phyloP scores from a whole-genome alignment of 768 basidiomycete species.

The Butyriboletus loyo region DNA sequence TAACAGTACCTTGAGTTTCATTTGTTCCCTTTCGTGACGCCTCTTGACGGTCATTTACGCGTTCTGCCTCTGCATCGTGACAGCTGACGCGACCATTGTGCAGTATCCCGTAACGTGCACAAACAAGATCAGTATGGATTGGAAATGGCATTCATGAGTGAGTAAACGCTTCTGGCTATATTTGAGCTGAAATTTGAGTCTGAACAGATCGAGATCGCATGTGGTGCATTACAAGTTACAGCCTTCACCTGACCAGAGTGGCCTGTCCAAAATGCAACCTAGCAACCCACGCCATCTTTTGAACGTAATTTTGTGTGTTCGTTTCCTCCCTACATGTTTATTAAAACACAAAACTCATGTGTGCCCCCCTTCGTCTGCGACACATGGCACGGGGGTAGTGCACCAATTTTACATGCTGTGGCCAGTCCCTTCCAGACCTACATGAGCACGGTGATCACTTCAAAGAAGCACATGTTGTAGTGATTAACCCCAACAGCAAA shows the following conservation, averaged over 20 bases:
- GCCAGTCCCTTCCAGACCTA: constrained; percentile 42
- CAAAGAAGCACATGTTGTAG: constrained; percentile 41
- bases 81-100: neutral
- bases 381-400: constrained; percentile 26
- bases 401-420: constrained; percentile 49
- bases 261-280: neutral
- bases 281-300: constrained; percentile 6
- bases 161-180: neutral
- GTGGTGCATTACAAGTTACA: neutral
- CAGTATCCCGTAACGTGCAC: neutral
- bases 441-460: constrained; percentile 53
- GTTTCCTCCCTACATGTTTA: neutral
- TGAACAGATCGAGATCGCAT: neutral
- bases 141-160: neutral
- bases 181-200: neutral
- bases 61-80: neutral
- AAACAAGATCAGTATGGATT: neutral
- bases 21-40: neutral
- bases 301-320: constrained; percentile 24
- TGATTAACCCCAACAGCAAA: constrained; percentile 29
- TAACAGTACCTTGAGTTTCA: neutral
- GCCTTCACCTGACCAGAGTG: neutral
- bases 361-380: neutral
- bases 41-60: neutral
- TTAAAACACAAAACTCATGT: neutral